phyloP scores from a whole-genome alignment of 2,329 filamentous ascomycete genomes.

The Neofusicoccum cordaticola region DNA sequence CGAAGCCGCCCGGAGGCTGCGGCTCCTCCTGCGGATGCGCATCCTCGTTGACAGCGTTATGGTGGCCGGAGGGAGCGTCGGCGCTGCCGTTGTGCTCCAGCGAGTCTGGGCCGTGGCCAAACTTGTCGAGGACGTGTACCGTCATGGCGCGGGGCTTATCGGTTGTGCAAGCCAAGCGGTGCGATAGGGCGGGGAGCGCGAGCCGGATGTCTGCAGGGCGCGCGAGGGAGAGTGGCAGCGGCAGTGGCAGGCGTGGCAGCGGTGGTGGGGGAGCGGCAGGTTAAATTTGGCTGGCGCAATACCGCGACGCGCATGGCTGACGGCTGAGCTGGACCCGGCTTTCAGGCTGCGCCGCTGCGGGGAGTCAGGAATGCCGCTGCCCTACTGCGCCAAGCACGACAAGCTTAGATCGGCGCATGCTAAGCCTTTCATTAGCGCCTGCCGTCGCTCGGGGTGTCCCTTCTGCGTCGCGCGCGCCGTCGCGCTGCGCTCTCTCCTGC shows the following conservation, averaged over 20 bases:
- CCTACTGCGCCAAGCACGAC: not conserved
- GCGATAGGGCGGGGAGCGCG: not conserved
- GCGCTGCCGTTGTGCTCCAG: not conserved
- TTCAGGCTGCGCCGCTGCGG: conserved; percentile 11
- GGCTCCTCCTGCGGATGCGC: conserved; percentile 42
- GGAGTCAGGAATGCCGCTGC: not conserved
- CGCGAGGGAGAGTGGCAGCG: not conserved
- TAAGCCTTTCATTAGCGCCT: conserved; percentile 5
- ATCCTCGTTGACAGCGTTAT: not conserved
- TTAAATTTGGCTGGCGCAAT: conserved; percentile 4
- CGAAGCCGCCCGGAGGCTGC: conserved; percentile 72
- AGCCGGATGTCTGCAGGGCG: not conserved
- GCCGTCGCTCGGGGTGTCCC: not conserved
- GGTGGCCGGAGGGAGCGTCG: not conserved
- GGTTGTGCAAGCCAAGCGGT: not conserved
- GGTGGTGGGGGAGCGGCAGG: not conserved
- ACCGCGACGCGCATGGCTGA: not conserved
- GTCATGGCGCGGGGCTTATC: conserved; percentile 1
- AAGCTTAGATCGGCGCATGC: conserved; percentile 7
- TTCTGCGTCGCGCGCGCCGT: not conserved
- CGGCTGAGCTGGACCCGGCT: conserved; percentile 1
- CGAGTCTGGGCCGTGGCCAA: not conserved
- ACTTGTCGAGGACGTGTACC: not conserved
- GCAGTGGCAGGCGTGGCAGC: not conserved
- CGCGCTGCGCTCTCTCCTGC: not conserved